Evolutionary conservation across 768 basidiomycete species (phyloP), one percentile per base, ranked within the genome.

Genomic region (Trametopsis cervina): DNA sequence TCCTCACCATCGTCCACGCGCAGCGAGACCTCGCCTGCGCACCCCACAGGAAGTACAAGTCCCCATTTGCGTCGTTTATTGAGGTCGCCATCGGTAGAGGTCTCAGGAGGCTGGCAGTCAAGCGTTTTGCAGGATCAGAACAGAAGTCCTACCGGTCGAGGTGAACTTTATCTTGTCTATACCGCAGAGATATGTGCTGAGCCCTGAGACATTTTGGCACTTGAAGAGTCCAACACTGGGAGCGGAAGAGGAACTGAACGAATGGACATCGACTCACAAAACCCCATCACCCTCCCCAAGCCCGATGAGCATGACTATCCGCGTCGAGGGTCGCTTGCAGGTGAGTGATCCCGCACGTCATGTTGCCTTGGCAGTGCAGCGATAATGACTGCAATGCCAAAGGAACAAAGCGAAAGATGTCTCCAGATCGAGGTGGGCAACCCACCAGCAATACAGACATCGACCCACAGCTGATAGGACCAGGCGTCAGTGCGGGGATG

Each of bases 391-490:
- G 24, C 25, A 18, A 20, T 54, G 60, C 57, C 60, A 80, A 81
- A 58, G 86, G 87, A 44, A 81, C 78, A 49, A 91, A 91, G 64
- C 78, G 89, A 56, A 92, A 92, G 69, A 83, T 89, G 73, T 89
- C 88, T 20, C 70, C 74, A 54, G 86, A 87, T 71, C 74, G 77
- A 47, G n/a, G n/a, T n/a, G n/a, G n/a, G n/a, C n/a, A n/a, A n/a
- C n/a, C 67, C 73, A n/a, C 66, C 77, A 18, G 75, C 24, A 73
- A 73, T 41, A 81, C 83, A 55, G 85, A 86, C 55, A 66, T 76
- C 42, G 86, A 87, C 58, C 67, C 80, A 4, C 80, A 81, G 52
- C 69, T 89, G 44, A 72, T 75, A 37, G 86, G 84, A 15, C 81
- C 81, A 42, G 85, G 85, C 29, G 69, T 82, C 39, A 77, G 80